phyloP scores from a whole-genome alignment of 2,329 filamentous ascomycete species.

The Davidsoniella australis region DNA sequence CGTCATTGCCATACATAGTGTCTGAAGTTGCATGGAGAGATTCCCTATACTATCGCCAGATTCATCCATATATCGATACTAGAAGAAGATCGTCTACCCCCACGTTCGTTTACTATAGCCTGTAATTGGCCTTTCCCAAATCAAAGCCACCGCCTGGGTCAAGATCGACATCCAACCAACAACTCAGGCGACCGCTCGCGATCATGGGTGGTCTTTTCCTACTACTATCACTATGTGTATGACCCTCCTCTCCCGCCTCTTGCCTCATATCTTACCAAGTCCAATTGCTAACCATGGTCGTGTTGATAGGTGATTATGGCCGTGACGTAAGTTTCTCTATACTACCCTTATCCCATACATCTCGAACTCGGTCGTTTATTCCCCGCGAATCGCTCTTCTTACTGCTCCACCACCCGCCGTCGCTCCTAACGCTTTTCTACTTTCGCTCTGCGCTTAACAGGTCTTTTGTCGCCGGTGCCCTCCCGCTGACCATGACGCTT shows the following conservation, averaged over 20 bases:
- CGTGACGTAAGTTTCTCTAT: conserved; percentile 30
- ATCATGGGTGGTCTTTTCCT: conserved; percentile 25
- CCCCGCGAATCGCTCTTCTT: neutral
- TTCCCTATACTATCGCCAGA: too few relatives aligned
- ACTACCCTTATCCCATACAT: conserved; percentile 3
- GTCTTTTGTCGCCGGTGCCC: conserved; percentile 80
- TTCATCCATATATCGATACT: too few relatives aligned
- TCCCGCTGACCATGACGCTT: conserved; percentile 77
- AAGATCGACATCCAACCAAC: too few relatives aligned
- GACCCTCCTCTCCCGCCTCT: conserved; percentile 14
- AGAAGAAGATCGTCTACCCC: neutral
- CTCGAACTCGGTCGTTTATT: neutral
- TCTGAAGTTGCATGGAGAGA: neutral
- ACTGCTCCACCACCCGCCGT: conserved; percentile 8
- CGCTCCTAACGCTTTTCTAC: neutral
- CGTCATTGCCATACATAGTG: neutral
- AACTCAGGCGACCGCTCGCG: neutral
- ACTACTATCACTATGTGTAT: conserved; percentile 25
- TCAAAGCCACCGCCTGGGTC: too few relatives aligned
- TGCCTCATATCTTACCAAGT: neutral
- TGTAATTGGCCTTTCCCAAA: too few relatives aligned
- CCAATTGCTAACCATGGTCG: conserved; percentile 1
- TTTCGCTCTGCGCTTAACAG: conserved; percentile 28
- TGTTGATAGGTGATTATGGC: conserved; percentile 37
- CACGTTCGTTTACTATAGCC: neutral